Conservation (phyloP, 2,329 filamentous ascomycete genomes). For the Incumbomyces delicatus region DNA sequence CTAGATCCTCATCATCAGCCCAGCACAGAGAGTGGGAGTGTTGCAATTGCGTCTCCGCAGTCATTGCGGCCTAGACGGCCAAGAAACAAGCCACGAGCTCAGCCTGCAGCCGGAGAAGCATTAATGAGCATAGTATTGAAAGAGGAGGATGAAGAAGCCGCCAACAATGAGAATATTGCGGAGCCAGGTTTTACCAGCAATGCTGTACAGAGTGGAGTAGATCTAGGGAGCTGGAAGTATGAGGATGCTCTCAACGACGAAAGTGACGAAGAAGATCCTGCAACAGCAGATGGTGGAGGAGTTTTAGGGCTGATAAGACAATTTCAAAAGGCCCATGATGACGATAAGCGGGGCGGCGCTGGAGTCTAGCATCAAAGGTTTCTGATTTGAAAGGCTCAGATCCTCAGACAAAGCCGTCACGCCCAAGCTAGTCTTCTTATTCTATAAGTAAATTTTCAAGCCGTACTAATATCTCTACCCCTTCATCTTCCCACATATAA, state of each 20-base stretch:
- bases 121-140: slow-evolving; percentile 29
- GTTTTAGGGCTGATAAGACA: slow-evolving; percentile 58
- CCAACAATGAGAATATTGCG: neutral
- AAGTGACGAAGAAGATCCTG: slow-evolving; percentile 39
- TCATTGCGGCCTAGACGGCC: slow-evolving; percentile 13
- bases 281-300: slow-evolving; percentile 38
- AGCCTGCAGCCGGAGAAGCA: slow-evolving; percentile 18
- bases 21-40: slow-evolving; percentile 25
- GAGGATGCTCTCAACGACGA: slow-evolving; percentile 27
- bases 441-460: neutral
- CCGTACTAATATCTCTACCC: neutral
- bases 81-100: slow-evolving; percentile 35
- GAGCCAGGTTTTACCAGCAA: neutral
- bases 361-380: neutral
- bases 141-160: slow-evolving; percentile 26
- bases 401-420: neutral
- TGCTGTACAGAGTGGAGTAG: neutral
- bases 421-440: neutral
- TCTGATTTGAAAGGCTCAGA: neutral
- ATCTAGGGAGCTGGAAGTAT: slow-evolving; percentile 32
- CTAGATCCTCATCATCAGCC: slow-evolving; percentile 40
- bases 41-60: slow-evolving; percentile 22
- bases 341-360: slow-evolving; percentile 18
- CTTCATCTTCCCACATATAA: too few relatives aligned
- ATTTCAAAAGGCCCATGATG: slow-evolving; percentile 53